These are phyloP conservation scores for Tetrapisispora iriomotensis DNA, from an alignment of 805 yeast genomes.

Conservation along the genomic window DNA sequence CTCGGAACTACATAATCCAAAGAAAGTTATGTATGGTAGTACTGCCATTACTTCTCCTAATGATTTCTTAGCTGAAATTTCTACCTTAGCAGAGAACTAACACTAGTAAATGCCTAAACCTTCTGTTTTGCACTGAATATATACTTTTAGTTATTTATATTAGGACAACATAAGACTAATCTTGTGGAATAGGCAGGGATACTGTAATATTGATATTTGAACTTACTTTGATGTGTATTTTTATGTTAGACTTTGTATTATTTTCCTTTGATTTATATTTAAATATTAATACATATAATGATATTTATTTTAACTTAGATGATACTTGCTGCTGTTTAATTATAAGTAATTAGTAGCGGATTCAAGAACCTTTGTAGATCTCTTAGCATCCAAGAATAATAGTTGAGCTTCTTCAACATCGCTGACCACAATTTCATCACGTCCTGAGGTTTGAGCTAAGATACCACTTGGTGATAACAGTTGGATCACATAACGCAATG, in stretches of 20 bases:
- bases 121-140: too few species aligned
- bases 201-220: too few species aligned
- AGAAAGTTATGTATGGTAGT: constrained; percentile 75
- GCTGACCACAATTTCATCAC: constrained; percentile 51
- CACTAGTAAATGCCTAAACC: too few species aligned
- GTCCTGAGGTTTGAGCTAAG: constrained; percentile 62
- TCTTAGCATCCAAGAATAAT: constrained; percentile 75
- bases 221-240: neutral
- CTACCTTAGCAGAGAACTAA: constrained; percentile 35
- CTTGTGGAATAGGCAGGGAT: too few species aligned
- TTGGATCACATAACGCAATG: constrained; percentile 87
- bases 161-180: neutral
- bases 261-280: neutral
- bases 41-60: constrained; percentile 65
- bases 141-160: neutral
- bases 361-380: constrained; percentile 63
- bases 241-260: neutral
- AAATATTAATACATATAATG: neutral
- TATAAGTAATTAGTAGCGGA: constrained; percentile 28
- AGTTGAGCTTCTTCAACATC: constrained; percentile 80
- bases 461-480: constrained; percentile 85
- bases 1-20: constrained; percentile 33
- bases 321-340: constrained; percentile 1
- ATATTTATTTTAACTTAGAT: neutral
- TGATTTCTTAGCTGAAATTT: constrained; percentile 59